Percentiles rank a stretch among this genome's conserved stretches.
Evolutionary conservation across 176 grass and related monocot species (phyloP).

Genomic region (Oryza longistaminata): DNA sequence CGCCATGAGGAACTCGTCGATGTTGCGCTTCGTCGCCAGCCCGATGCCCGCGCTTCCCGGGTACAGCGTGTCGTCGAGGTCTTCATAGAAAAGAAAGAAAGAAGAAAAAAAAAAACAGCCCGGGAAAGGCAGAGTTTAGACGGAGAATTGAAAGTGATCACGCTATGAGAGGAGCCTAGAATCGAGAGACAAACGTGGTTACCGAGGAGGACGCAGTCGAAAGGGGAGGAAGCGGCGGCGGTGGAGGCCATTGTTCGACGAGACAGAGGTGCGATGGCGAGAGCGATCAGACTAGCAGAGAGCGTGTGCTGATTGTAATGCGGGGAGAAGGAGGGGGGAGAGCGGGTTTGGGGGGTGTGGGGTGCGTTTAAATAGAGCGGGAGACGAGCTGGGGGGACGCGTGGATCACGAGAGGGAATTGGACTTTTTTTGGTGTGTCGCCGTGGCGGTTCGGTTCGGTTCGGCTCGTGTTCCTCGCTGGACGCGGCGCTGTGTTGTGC

Average conservation of each 20-base stretch:
- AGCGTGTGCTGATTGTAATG: background rate
- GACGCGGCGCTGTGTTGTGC: background rate
- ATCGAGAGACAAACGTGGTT: background rate
- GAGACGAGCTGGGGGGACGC: background rate
- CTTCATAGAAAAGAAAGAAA: constrained; percentile 24
- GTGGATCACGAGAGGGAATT: constrained; percentile 20
- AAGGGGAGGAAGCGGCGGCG: constrained; percentile 26
- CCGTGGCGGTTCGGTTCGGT: constrained; percentile 6
- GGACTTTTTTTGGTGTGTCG: background rate
- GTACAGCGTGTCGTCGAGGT: constrained; percentile 97
- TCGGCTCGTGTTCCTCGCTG: constrained; percentile 37
- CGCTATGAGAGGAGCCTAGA: too few relatives aligned
- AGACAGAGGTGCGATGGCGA: background rate
- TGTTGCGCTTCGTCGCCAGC: constrained; percentile 59
- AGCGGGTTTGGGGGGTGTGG: background rate
- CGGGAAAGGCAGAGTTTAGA: background rate
- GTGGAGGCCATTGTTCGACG: constrained; percentile 32
- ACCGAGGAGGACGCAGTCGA: constrained; percentile 83
- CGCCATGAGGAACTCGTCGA: constrained; percentile 80
- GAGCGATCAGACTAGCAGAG: too few relatives aligned
- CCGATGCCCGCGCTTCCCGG: constrained; percentile 64
- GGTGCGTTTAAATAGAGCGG: constrained; percentile 46
- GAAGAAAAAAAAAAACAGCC: background rate
- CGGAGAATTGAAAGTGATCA: background rate
- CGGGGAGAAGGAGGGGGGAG: background rate